Base-by-base conservation (phyloP, 768 basidiomycete species). In the Daedaleopsis sinensis region DNA sequence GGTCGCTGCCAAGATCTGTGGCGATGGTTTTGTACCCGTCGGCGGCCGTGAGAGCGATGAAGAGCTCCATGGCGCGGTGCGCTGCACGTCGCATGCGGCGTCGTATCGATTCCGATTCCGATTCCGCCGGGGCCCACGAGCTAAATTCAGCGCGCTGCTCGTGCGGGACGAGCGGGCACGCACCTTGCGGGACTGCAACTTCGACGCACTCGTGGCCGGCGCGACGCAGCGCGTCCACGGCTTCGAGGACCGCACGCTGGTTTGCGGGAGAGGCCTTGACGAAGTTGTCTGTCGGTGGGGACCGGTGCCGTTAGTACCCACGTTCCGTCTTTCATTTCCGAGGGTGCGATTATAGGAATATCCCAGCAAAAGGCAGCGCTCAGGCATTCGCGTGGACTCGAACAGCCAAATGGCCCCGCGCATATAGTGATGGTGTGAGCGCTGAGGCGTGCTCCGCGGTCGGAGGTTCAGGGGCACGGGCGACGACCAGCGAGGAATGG, bases 181-280 rank as follows among this genome's bases (percentile, higher is more conserved):
- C 67, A 84, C 88, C 78, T 58, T 78, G 72, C 36, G 85, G 80
- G 5, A 90, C 71, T 21, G 79, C 74, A 63, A 94, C 82, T 70
- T 91, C 87, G 32, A 93, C 73, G 60, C 91, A 91, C 72, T 94
- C 92, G 68, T 96, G 93, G 8, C 94, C 94, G 48, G 82, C 79
- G 52, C 74, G 79, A 35, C 80, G 76, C 51, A 95, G 74, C 0
- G 87, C 88, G 6, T 83, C 80, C 15, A 93, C 83, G 15, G 89
- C 85, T 70, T 90, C 86, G 24, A 84, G 71, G 9, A 95, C 87
- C 7, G 93, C 94, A 36, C 94, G 80, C 61, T 85, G 79, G 66
- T 82, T 85, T 1, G 88, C 89, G 15, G 91, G 92, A 1, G 89
- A 89, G 18, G 85, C 82, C 64, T 85, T 87, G 52, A 85, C 72